These are phyloP conservation scores for Corchorus olitorius DNA, from an alignment of 345 rosid genomes.

Conservation along the genomic window DNA sequence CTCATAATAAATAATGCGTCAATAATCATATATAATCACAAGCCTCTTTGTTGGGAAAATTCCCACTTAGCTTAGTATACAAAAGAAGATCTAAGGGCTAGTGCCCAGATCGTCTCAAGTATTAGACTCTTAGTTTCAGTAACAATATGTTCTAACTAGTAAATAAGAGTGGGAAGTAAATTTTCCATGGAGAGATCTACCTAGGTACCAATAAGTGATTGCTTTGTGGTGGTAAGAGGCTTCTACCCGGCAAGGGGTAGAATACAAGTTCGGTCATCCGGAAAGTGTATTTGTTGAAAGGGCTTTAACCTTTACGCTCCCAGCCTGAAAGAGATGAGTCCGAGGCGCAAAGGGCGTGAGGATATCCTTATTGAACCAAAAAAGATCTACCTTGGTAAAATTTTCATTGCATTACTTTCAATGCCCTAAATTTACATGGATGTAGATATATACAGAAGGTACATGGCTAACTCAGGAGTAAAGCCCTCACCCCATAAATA, in stretches of 20 bases:
- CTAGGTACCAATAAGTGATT: no score
- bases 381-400: background rate
- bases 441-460: conserved; percentile 5
- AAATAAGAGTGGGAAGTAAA: background rate
- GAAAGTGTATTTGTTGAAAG: no score
- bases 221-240: no score
- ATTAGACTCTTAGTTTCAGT: background rate
- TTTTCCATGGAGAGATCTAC: background rate
- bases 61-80: background rate
- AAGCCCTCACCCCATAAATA: background rate
- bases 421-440: background rate
- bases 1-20: background rate
- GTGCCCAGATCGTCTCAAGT: background rate
- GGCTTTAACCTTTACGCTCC: no score
- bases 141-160: background rate
- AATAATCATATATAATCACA: background rate
- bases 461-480: background rate
- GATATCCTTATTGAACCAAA: no score
- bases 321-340: no score
- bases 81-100: background rate
- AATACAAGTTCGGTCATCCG: no score
- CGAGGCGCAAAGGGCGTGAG: no score
- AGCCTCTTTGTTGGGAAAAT: background rate
- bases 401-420: background rate
- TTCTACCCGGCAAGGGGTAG: no score